phyloP scores from a whole-genome alignment of 2,329 filamentous ascomycete species.

The Penicillium digitatum region DNA sequence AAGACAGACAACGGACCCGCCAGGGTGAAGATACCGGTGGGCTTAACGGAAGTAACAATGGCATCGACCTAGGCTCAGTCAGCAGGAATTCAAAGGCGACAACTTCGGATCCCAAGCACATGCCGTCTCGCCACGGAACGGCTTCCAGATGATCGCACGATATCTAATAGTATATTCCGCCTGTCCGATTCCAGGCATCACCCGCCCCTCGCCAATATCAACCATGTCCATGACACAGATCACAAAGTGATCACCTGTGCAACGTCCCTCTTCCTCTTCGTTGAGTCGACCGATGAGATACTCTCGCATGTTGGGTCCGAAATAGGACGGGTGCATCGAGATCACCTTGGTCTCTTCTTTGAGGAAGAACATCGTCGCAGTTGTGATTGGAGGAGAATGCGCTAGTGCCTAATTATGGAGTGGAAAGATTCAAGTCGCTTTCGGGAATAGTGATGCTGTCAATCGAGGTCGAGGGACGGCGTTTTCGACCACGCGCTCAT shows the following conservation, averaged over 20 bases:
- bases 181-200: slow-evolving; percentile 84
- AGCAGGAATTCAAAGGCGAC: slow-evolving; percentile 21
- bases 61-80: slow-evolving; percentile 71
- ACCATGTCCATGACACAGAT: slow-evolving; percentile 97
- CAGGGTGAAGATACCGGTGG: slow-evolving; percentile 70
- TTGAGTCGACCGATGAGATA: slow-evolving; percentile 85
- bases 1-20: slow-evolving; percentile 49
- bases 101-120: slow-evolving; percentile 35
- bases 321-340: slow-evolving; percentile 93
- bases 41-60: slow-evolving; percentile 85
- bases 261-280: slow-evolving; percentile 90
- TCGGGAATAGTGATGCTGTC: slow-evolving; percentile 3
- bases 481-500: slow-evolving; percentile 11
- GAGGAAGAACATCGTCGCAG: slow-evolving; percentile 84
- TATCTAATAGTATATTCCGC: slow-evolving; percentile 95
- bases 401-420: neutral
- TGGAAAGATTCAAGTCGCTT: neutral
- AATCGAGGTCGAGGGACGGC: slow-evolving; percentile 13
- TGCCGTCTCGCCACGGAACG: slow-evolving; percentile 97
- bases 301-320: slow-evolving; percentile 87
- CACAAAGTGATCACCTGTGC: slow-evolving; percentile 93
- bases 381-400: slow-evolving; percentile 2
- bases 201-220: slow-evolving; percentile 87
- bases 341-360: slow-evolving; percentile 94
- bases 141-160: slow-evolving; percentile 93